Conservation (phyloP, 768 basidiomycete species). For the Mycena pura region DNA sequence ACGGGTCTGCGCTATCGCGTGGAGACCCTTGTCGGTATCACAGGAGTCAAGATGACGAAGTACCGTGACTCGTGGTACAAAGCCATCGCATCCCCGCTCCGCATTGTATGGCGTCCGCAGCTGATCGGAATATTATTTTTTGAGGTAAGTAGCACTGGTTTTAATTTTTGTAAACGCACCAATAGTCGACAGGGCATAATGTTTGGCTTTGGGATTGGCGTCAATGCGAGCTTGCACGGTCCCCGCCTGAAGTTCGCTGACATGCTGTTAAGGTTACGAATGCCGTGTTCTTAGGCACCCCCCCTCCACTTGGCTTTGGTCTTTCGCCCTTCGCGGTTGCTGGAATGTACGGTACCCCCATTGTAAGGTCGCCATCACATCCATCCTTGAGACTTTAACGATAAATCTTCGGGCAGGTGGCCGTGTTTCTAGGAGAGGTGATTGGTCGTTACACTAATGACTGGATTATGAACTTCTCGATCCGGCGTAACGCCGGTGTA, state of each 20-base stretch:
- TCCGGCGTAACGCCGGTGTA: constrained; percentile 58
- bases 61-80: constrained; percentile 60
- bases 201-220: constrained; percentile 73
- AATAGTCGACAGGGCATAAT: constrained; percentile 41
- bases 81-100: constrained; percentile 49
- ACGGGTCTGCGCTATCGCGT: constrained; percentile 55
- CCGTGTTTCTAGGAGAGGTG: constrained; percentile 58
- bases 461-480: constrained; percentile 51
- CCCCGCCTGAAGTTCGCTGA: not conserved
- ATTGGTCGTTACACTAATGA: constrained; percentile 60
- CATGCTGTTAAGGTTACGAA: constrained; percentile 57
- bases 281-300: constrained; percentile 65
- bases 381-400: not conserved
- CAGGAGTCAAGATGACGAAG: constrained; percentile 62
- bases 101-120: constrained; percentile 68
- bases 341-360: constrained; percentile 59
- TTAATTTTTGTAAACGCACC: not conserved
- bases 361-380: constrained; percentile 42
- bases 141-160: constrained; percentile 36
- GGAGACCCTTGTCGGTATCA: constrained; percentile 68
- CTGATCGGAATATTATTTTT: constrained; percentile 56
- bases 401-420: constrained; percentile 43
- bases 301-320: constrained; percentile 59
- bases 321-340: constrained; percentile 54
- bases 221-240: constrained; percentile 46